Percentiles rank a stretch among this genome's conserved stretches.
phyloP scores from a whole-genome alignment of 768 basidiomycete genomes.

The Pisolithus orientalis region DNA sequence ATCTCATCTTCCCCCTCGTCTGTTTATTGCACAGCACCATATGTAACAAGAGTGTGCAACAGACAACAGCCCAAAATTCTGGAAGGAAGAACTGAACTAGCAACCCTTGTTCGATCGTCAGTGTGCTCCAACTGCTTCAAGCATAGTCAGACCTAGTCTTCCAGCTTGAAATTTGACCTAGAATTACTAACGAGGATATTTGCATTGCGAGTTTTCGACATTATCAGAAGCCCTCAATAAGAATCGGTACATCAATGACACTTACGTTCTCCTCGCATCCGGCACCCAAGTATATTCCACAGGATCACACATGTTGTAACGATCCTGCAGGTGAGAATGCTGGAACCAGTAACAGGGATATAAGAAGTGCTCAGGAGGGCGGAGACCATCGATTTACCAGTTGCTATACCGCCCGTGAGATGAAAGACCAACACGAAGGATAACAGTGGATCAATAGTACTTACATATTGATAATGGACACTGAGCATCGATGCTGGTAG shows the following conservation, averaged over 20 bases:
- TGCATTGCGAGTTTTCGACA: conserved; percentile 76
- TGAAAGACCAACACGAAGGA: conserved; percentile 61
- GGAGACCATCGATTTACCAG: conserved; percentile 94
- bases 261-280: conserved; percentile 76
- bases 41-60: conserved; percentile 35
- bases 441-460: too few species aligned
- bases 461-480: too few species aligned
- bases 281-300: conserved; percentile 56
- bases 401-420: conserved; percentile 93
- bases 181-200: conserved; percentile 88
- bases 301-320: conserved; percentile 76
- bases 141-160: conserved; percentile 38
- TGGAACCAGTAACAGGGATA: conserved; percentile 85
- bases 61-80: conserved; percentile 34
- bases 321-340: conserved; percentile 46
- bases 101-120: conserved; percentile 52
- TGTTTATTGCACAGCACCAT: conserved; percentile 12
- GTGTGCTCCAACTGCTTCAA: conserved; percentile 37
- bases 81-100: conserved; percentile 41
- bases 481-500: too few species aligned
- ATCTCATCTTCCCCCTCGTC: background rate
- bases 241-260: conserved; percentile 84
- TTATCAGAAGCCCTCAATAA: conserved; percentile 81
- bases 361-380: conserved; percentile 54
- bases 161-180: conserved; percentile 54